Conservation (phyloP, 2,329 filamentous ascomycete species). For the Pseudocercospora ulei region DNA sequence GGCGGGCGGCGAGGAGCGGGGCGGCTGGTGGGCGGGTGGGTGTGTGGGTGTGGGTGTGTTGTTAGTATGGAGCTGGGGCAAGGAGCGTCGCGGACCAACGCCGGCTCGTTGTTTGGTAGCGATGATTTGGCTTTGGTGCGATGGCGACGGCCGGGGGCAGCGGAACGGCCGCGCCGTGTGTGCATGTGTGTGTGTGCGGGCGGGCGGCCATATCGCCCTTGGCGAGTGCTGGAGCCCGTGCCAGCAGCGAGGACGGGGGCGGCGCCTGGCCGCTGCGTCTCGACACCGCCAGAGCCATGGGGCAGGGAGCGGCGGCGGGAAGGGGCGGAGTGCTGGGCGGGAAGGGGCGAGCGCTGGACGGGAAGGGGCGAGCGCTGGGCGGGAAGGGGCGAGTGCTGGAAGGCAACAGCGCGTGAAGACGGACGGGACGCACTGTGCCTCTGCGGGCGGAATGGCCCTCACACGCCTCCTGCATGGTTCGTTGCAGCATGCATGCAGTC, state of each 20-base stretch:
- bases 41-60: neutral
- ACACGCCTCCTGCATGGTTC: no score
- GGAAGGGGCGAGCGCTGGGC: no score
- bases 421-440: no score
- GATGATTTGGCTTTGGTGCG: slow-evolving; percentile 25
- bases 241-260: slow-evolving; percentile 42
- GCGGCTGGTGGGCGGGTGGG: slow-evolving; percentile 3
- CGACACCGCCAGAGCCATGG: slow-evolving; percentile 21
- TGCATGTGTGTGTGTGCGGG: slow-evolving; percentile 26
- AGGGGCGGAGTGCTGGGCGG: no score
- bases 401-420: no score
- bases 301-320: no score
- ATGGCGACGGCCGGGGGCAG: slow-evolving; percentile 44
- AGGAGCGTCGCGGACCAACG: slow-evolving; percentile 16
- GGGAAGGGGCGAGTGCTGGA: no score
- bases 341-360: no score
- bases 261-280: slow-evolving; percentile 28
- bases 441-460: no score
- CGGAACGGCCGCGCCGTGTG: no score
- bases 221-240: slow-evolving; percentile 36
- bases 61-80: slow-evolving; percentile 9
- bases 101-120: slow-evolving; percentile 21
- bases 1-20: slow-evolving; percentile 4
- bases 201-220: slow-evolving; percentile 52
- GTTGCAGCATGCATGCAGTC: no score